Conservation (phyloP, 768 basidiomycete species). For the Sporobolomyces phaffii region DNA sequence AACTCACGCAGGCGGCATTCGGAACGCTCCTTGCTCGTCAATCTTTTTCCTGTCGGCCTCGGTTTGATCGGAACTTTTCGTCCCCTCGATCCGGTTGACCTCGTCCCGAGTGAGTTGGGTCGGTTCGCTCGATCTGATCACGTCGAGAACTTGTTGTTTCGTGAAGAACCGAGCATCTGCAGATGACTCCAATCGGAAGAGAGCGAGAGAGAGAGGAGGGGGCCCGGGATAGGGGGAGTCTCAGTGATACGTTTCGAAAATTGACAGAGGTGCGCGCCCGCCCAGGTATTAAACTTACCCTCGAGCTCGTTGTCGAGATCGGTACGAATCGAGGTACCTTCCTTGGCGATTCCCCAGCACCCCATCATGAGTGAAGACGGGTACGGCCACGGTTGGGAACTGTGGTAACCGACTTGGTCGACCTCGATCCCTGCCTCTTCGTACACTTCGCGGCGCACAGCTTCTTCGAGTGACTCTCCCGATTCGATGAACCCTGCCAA, state of each 20-base stretch:
- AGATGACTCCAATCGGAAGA: background rate
- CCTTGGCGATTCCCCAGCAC: slow-evolving; percentile 72
- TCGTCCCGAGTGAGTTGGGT: slow-evolving; percentile 39
- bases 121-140: slow-evolving; percentile 49
- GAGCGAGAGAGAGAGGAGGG: background rate
- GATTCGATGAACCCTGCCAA: slow-evolving; percentile 92
- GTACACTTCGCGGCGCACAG: slow-evolving; percentile 85
- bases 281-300: too few relatives aligned
- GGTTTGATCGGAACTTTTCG: slow-evolving; percentile 17
- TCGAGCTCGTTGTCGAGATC: slow-evolving; percentile 95
- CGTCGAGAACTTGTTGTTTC: slow-evolving; percentile 61
- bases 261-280: too few relatives aligned
- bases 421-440: slow-evolving; percentile 92
- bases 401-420: slow-evolving; percentile 76
- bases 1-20: slow-evolving; percentile 39
- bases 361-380: slow-evolving; percentile 81
- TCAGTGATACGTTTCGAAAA: too few relatives aligned
- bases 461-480: slow-evolving; percentile 88
- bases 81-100: slow-evolving; percentile 35
- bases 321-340: slow-evolving; percentile 64
- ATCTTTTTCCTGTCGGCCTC: slow-evolving; percentile 1
- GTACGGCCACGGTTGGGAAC: slow-evolving; percentile 60
- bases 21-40: slow-evolving; percentile 17
- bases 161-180: slow-evolving; percentile 89
- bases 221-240: too few relatives aligned